A percentile compares a stretch with the other conserved stretches of the same genome.
phyloP scores from a whole-genome alignment of 305 asterid genomes.

The Fraxinus xanthoxyloides region DNA sequence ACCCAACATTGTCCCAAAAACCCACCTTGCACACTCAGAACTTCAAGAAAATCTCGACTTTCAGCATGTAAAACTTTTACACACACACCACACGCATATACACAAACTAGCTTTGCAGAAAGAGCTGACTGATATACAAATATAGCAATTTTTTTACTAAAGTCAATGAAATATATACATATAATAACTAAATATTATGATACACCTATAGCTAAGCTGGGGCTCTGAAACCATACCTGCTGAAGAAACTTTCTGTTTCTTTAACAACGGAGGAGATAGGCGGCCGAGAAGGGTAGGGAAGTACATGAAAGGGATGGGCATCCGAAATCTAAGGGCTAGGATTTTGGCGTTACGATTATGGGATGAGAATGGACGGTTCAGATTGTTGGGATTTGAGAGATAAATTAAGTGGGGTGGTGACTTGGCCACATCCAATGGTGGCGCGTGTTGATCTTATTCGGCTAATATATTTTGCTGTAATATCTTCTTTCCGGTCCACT shows the following conservation, averaged over 20 bases:
- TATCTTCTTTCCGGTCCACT: background rate
- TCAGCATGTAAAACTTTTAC: background rate
- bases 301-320: slow-evolving; percentile 31
- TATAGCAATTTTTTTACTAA: background rate
- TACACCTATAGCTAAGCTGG: slow-evolving; percentile 19
- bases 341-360: slow-evolving; percentile 11
- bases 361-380: slow-evolving; percentile 18
- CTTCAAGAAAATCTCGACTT: slow-evolving; percentile 8
- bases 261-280: slow-evolving; percentile 20
- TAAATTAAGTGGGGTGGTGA: background rate
- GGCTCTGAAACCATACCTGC: slow-evolving; percentile 43
- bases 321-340: slow-evolving; percentile 23
- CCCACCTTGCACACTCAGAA: slow-evolving; percentile 20
- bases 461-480: background rate
- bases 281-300: slow-evolving; percentile 4
- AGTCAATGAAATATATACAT: slow-evolving; percentile 18
- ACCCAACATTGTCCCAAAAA: slow-evolving; percentile 33
- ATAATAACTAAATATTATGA: background rate
- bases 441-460: slow-evolving; percentile 35
- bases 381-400: slow-evolving; percentile 16
- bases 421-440: slow-evolving; percentile 22
- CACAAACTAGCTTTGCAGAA: slow-evolving; percentile 13
- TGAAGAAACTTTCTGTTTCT: slow-evolving; percentile 20
- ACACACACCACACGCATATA: slow-evolving; percentile 9
- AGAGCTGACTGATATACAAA: slow-evolving; percentile 7